phyloP scores from a whole-genome alignment of 1,139 yeast genomes.

The Starmera stellimalicola region DNA sequence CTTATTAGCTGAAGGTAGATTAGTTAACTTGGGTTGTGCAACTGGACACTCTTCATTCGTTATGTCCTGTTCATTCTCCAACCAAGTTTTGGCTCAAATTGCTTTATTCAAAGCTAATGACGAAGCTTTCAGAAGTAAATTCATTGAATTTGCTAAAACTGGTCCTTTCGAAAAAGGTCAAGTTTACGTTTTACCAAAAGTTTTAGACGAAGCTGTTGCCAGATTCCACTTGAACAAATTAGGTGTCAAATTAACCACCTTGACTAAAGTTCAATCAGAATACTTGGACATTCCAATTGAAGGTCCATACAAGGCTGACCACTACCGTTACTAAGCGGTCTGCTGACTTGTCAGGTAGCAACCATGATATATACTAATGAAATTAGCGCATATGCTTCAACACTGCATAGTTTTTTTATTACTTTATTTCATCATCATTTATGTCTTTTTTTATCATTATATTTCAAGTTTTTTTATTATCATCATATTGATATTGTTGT shows the following conservation, averaged over 20 bases:
- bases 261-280: conserved; percentile 79
- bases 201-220: conserved; percentile 98
- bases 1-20: conserved; percentile 98
- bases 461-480: neutral
- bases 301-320: conserved; percentile 99
- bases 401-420: conserved; percentile 1
- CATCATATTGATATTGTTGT: neutral
- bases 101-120: conserved; percentile 93
- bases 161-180: conserved; percentile 81
- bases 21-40: conserved; percentile 99
- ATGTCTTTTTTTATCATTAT: neutral
- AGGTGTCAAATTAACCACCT: conserved; percentile 80
- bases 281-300: conserved; percentile 87
- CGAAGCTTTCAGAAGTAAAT: conserved; percentile 67
- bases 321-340: conserved; percentile 81
- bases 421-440: neutral
- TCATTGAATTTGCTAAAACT: conserved; percentile 86
- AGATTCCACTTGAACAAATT: conserved; percentile 94
- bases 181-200: conserved; percentile 96
- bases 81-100: conserved; percentile 99
- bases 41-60: conserved; percentile 99
- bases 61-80: conserved; percentile 99
- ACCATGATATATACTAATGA: conserved; percentile 1
- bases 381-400: conserved; percentile 4
- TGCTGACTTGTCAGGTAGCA: neutral